phyloP scores from a whole-genome alignment of 441 rosid species.

The Aleurites moluccanus region DNA sequence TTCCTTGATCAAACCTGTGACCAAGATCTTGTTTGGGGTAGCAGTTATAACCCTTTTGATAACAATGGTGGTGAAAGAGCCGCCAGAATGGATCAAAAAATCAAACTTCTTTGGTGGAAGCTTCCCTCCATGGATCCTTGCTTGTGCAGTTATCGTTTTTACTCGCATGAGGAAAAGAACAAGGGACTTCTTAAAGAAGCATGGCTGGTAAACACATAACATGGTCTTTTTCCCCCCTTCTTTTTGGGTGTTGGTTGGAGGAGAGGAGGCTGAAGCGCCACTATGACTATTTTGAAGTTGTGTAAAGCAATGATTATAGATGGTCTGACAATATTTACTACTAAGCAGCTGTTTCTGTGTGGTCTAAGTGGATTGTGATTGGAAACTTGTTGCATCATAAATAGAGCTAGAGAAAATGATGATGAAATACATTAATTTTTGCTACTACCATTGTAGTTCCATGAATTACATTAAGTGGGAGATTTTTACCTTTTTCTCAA shows the following conservation, averaged over 20 bases:
- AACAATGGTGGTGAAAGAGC: slow-evolving; percentile 55
- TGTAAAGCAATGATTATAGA: neutral
- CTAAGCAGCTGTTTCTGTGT: neutral
- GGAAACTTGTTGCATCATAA: neutral
- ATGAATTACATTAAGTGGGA: neutral
- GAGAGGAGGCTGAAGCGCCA: neutral
- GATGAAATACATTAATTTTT: neutral
- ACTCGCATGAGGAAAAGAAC: slow-evolving; percentile 91
- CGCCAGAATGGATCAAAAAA: slow-evolving; percentile 60
- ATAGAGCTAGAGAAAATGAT: neutral
- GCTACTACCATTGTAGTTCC: neutral
- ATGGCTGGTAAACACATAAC: slow-evolving; percentile 45
- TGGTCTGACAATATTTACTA: neutral
- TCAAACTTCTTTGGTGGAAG: slow-evolving; percentile 42
- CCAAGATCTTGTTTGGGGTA: slow-evolving; percentile 66
- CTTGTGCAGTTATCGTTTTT: slow-evolving; percentile 75
- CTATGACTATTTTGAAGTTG: neutral
- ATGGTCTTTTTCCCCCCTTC: neutral
- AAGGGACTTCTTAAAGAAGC: slow-evolving; percentile 53
- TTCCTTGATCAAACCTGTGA: slow-evolving; percentile 69
- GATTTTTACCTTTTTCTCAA: too few relatives aligned
- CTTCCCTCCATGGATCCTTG: slow-evolving; percentile 88
- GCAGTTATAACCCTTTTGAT: slow-evolving; percentile 53
- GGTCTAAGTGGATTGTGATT: neutral
- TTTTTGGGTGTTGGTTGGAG: neutral